Evolutionary conservation across 495 filamentous ascomycete species (phyloP).

Genomic region (Podospora australis): DNA sequence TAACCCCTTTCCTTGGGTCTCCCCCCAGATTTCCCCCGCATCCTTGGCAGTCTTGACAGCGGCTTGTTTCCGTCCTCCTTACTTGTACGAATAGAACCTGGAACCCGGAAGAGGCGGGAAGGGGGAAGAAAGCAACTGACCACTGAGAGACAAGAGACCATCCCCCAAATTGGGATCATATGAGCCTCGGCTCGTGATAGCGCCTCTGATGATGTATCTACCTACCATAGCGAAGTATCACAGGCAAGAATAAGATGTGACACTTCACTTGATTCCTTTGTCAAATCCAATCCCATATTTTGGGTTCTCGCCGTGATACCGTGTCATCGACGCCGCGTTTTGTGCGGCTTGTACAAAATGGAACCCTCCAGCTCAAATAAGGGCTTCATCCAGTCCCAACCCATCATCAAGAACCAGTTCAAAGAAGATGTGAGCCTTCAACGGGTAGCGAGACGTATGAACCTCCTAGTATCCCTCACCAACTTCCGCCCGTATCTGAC

Average conservation of each 20-base stretch:
- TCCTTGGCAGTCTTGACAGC: slow-evolving; percentile 2
- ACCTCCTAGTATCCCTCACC: neutral
- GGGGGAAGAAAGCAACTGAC: neutral
- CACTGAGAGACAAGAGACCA: neutral
- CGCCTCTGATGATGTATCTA: neutral
- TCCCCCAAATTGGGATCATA: no score
- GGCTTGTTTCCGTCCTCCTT: slow-evolving; percentile 1
- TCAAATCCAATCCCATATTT: neutral
- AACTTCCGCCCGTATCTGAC: neutral
- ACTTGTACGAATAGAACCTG: neutral
- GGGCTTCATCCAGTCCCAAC: slow-evolving; percentile 45
- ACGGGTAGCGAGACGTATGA: slow-evolving; percentile 35
- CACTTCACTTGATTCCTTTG: neutral
- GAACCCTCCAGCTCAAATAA: slow-evolving; percentile 39
- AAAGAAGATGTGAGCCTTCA: slow-evolving; percentile 39
- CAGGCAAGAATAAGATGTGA: neutral
- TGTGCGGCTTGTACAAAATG: slow-evolving; percentile 20
- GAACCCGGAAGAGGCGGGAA: neutral
- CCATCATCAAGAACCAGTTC: slow-evolving; percentile 43
- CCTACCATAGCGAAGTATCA: neutral
- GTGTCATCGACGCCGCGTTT: no score
- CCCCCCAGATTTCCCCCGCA: slow-evolving; percentile 1
- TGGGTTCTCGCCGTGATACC: neutral
- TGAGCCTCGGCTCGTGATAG: slow-evolving; percentile 2
- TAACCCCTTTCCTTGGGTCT: neutral